These are phyloP conservation scores for Neurospora sp. DNA, from an alignment of 495 filamentous ascomycete species.

Conservation along the genomic window DNA sequence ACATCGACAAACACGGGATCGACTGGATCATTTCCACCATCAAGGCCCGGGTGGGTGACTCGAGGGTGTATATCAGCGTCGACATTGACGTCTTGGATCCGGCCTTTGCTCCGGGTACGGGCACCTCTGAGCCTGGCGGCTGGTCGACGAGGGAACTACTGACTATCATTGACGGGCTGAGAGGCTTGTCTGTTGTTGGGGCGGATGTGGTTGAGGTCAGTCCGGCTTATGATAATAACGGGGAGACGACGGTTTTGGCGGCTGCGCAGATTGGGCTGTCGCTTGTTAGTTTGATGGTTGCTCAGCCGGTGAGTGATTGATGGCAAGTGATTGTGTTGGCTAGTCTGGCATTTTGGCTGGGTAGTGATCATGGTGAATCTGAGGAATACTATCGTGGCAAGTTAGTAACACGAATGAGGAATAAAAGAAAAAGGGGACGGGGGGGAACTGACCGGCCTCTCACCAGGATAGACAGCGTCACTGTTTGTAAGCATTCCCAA, in stretches of 20 bases:
- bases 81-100: conserved; percentile 87
- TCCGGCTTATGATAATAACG: conserved; percentile 59
- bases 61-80: conserved; percentile 73
- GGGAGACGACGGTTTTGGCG: conserved; percentile 58
- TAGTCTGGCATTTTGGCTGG: neutral
- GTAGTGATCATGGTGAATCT: neutral
- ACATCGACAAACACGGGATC: conserved; percentile 66
- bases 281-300: conserved; percentile 28
- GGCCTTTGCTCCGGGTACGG: conserved; percentile 52
- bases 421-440: neutral
- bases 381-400: neutral
- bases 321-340: neutral
- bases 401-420: neutral
- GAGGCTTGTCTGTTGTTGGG: conserved; percentile 66
- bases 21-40: conserved; percentile 68
- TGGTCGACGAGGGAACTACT: conserved; percentile 69
- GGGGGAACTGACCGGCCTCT: neutral
- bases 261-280: conserved; percentile 39
- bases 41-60: conserved; percentile 59
- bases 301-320: conserved; percentile 17
- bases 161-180: conserved; percentile 37
- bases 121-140: conserved; percentile 79
- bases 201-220: conserved; percentile 73
- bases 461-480: neutral
- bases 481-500: neutral